Evolutionary conservation across 306 rosid genomes (phyloP).

Genomic region (Bauhinia variegata): DNA sequence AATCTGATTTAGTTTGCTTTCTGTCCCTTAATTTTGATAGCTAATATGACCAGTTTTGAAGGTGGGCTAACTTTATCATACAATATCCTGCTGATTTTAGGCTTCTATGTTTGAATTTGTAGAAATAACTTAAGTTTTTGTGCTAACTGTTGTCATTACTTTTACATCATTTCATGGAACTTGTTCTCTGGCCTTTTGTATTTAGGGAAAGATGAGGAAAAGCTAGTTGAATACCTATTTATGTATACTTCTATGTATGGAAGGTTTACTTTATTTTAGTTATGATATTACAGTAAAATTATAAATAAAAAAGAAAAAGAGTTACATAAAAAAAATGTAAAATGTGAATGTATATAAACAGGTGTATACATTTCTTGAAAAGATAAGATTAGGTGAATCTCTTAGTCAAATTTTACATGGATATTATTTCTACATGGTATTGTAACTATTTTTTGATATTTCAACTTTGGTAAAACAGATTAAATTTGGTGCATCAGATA

Average conservation of each 20-base stretch:
- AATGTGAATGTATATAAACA: too few relatives aligned
- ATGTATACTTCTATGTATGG: too few relatives aligned
- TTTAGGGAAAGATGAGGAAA: constrained; percentile 39
- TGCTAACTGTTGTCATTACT: constrained; percentile 41
- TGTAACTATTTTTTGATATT: too few relatives aligned
- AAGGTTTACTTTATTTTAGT: too few relatives aligned
- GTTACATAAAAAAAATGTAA: too few relatives aligned
- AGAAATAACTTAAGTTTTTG: constrained; percentile 16
- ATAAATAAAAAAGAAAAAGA: too few relatives aligned
- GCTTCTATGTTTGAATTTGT: constrained; percentile 11
- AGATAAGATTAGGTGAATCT: constrained; percentile 37
- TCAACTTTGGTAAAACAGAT: too few relatives aligned
- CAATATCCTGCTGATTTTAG: constrained; percentile 17
- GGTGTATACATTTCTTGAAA: too few relatives aligned
- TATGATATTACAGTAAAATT: too few relatives aligned
- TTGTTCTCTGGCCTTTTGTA: constrained; percentile 44
- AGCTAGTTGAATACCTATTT: too few relatives aligned
- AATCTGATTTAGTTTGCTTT: constrained; percentile 27
- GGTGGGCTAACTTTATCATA: constrained; percentile 6
- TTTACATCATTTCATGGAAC: constrained; percentile 30
- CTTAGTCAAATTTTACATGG: constrained; percentile 32
- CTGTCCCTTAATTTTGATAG: constrained; percentile 16
- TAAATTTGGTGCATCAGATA: too few relatives aligned
- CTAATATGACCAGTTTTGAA: constrained; percentile 16
- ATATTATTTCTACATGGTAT: constrained; percentile 16